Evolutionary conservation across 495 filamentous ascomycete genomes (phyloP), one percentile per base, ranked within the genome.

Genomic region (Cryomyces antarcticus): DNA sequence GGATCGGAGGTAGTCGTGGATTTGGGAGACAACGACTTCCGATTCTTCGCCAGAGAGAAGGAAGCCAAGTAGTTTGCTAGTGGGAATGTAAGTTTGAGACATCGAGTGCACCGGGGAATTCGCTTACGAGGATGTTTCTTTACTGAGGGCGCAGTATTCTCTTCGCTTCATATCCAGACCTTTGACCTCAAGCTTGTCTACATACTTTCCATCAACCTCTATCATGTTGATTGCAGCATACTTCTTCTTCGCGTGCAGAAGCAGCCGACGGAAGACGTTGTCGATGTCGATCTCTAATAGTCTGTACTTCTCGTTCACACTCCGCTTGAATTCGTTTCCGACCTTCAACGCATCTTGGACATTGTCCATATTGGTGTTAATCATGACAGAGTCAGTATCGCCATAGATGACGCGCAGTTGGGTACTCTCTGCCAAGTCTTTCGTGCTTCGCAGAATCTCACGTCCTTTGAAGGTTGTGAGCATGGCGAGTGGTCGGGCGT

Each of bases 331-430:
- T 39, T 83, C 78, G 43, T 75, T 74, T 34, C 92, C 92, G 41
- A 96, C 75, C 52, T 85, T 84, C 31, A 95, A 58, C 11, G 89
- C 87, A 49, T 93, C 88, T 29, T 80, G 77, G 29, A 96, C 81
- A 43, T 82, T 93, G 55, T 94, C 82, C 40, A 83, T 82, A 57
- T 94, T 94, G 39, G 89, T 93, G 52, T 97, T 96, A 62, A 97
- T 94, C 89, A 97, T 97, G 62, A 97, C 89, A 24, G 89, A 97
- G 58, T 97, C 89, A 24, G 89, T 97, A 63, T 97, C 89, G 62
- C 89, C 89, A 55, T 97, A 97, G 45, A 97, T 93, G 57, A 97
- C 89, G 47, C 81, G 76, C 38, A 97, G 70, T 34, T 80, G 73
- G 40, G 78, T 86, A 44, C 73, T 80, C 58, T 96, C 88, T 1